These are phyloP conservation scores for Amanita rimosa DNA, from an alignment of 768 basidiomycete genomes.

Conservation along the genomic window DNA sequence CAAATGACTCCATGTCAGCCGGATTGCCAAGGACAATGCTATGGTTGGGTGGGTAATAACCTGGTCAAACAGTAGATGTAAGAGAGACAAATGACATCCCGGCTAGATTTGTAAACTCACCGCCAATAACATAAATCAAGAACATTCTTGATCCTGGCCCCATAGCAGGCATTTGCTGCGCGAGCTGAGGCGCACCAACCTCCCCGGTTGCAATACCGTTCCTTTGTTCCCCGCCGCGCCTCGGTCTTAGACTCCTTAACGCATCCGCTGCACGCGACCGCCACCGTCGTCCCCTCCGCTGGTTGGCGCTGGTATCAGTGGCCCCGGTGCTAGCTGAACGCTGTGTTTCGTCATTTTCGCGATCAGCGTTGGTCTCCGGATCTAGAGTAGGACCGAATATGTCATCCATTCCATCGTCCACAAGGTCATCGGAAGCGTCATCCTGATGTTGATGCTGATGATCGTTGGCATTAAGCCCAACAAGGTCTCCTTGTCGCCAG, in stretches of 20 bases:
- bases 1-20: constrained; percentile 66
- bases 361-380: neutral
- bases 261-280: constrained; percentile 54
- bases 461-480: neutral
- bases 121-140: constrained; percentile 85
- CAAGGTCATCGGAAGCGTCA: constrained; percentile 7
- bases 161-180: constrained; percentile 8
- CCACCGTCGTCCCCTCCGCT: constrained; percentile 26
- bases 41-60: constrained; percentile 89
- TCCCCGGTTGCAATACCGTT: constrained; percentile 7
- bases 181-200: constrained; percentile 8
- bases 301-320: neutral
- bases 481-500: constrained; percentile 20
- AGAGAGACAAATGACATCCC: neutral
- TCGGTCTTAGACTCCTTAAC: constrained; percentile 39
- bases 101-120: constrained; percentile 23
- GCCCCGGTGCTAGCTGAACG: neutral
- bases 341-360: neutral
- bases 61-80: constrained; percentile 22
- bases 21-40: constrained; percentile 73
- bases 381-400: constrained; percentile 1
- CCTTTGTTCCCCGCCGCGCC: constrained; percentile 18
- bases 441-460: constrained; percentile 4
- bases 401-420: constrained; percentile 7
- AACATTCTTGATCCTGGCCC: constrained; percentile 55